Conservation (phyloP, 306 rosid species). For the Lathyrus aphaca region DNA sequence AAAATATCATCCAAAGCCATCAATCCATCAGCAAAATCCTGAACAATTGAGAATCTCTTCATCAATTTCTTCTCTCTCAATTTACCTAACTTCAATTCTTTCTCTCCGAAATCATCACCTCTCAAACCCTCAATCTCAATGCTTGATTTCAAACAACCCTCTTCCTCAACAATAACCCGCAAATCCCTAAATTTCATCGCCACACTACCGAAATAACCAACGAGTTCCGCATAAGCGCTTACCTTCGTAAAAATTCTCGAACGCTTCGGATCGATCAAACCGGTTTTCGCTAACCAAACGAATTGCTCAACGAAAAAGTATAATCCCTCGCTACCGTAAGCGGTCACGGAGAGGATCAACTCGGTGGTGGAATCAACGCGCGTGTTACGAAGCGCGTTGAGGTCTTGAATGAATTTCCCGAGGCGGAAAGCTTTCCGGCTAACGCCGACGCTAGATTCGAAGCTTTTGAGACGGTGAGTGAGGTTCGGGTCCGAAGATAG, state of each 20-base stretch:
- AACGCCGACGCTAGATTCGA: constrained; percentile 86
- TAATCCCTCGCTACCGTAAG: constrained; percentile 82
- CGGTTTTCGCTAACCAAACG: constrained; percentile 82
- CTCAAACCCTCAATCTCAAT: constrained; percentile 41
- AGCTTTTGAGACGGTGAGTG: constrained; percentile 62
- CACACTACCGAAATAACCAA: constrained; percentile 42
- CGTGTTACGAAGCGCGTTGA: constrained; percentile 64
- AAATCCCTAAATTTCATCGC: constrained; percentile 67
- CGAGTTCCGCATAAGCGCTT: constrained; percentile 42
- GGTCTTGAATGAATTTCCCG: constrained; percentile 84
- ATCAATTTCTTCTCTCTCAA: constrained; percentile 60
- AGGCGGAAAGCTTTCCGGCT: constrained; percentile 92
- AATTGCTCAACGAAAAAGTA: constrained; percentile 86
- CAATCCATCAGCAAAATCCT: constrained; percentile 82
- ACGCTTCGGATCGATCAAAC: constrained; percentile 41
- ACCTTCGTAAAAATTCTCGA: background rate
- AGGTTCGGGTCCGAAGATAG: constrained; percentile 56
- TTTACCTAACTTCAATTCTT: constrained; percentile 49
- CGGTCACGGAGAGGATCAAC: constrained; percentile 44
- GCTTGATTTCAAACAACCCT: constrained; percentile 56
- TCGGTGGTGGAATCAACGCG: constrained; percentile 47
- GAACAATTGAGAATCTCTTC: constrained; percentile 80
- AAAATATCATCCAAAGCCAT: constrained; percentile 80
- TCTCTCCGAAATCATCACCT: constrained; percentile 43
- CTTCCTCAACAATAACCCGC: constrained; percentile 52